Percentiles rank a stretch among this genome's conserved stretches.
phyloP scores from a whole-genome alignment of 2,329 filamentous ascomycete genomes.

The Sclerotiophoma versabilis region DNA sequence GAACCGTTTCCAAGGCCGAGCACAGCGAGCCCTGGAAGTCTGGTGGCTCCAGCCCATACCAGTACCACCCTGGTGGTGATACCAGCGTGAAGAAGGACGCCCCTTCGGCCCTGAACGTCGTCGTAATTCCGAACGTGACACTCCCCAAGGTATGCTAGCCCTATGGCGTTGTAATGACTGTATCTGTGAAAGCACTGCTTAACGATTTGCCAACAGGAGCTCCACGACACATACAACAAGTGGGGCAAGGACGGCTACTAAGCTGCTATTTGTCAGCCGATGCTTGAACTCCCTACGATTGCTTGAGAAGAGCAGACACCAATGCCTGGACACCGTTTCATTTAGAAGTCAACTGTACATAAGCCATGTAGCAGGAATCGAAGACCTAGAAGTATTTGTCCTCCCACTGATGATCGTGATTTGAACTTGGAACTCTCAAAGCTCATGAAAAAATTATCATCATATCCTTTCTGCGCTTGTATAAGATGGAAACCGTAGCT shows the following conservation, averaged over 20 bases:
- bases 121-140: constrained; percentile 91
- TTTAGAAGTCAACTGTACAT: constrained; percentile 29
- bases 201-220: constrained; percentile 61
- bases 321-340: constrained; percentile 11
- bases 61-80: constrained; percentile 81
- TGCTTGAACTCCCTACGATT: constrained; percentile 11
- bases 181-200: constrained; percentile 11
- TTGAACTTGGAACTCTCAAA: not conserved
- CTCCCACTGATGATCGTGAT: not conserved
- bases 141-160: constrained; percentile 69
- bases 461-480: not conserved
- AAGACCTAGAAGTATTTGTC: constrained; percentile 5
- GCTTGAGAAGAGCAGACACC: constrained; percentile 19
- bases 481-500: not conserved
- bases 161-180: not conserved
- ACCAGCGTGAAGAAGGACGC: constrained; percentile 81
- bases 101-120: constrained; percentile 92
- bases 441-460: not conserved
- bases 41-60: constrained; percentile 66
- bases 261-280: constrained; percentile 2
- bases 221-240: constrained; percentile 99
- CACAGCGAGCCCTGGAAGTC: constrained; percentile 92
- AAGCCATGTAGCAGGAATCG: constrained; percentile 21
- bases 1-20: constrained; percentile 74
- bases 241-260: constrained; percentile 95